Conservation (phyloP, 331 rosid species). For the Stylosanthes scabra region DNA sequence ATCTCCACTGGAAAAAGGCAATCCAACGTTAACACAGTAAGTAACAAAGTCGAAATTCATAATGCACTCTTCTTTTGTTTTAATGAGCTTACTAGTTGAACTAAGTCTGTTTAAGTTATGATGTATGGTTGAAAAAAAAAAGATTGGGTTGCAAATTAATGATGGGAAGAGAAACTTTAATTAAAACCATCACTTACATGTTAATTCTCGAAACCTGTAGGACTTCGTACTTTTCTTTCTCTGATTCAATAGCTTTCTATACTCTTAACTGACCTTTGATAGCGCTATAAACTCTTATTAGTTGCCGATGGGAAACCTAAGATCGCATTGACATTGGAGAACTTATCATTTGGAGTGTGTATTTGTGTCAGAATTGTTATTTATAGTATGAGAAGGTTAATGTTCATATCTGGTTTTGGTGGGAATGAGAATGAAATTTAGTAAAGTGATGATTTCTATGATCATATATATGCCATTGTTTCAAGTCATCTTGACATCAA, state of each 20-base stretch:
- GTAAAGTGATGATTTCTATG: not conserved
- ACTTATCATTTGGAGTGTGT: not conserved
- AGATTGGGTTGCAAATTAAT: conserved; percentile 14
- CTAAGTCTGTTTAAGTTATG: not conserved
- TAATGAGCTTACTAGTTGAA: conserved; percentile 32
- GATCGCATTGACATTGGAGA: not conserved
- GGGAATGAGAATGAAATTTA: not conserved
- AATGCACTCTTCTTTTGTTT: conserved; percentile 28
- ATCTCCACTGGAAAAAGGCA: conserved; percentile 61
- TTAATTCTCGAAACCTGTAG: conserved; percentile 18
- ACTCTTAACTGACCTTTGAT: not conserved
- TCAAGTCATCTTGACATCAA: not conserved
- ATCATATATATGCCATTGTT: not conserved
- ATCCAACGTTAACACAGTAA: conserved; percentile 67
- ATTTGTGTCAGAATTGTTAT: too few relatives aligned
- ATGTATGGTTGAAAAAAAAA: conserved; percentile 23
- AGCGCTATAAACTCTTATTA: not conserved
- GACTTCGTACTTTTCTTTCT: not conserved
- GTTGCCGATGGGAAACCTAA: conserved; percentile 1
- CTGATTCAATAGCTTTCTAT: not conserved
- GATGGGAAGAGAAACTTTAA: not conserved
- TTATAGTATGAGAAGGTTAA: not conserved
- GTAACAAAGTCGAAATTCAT: conserved; percentile 43
- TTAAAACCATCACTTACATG: too few relatives aligned
- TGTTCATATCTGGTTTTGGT: not conserved